Evolutionary conservation across 73 alveolate species (phyloP).

Genomic region (Paramecium pentaurelia): DNA sequence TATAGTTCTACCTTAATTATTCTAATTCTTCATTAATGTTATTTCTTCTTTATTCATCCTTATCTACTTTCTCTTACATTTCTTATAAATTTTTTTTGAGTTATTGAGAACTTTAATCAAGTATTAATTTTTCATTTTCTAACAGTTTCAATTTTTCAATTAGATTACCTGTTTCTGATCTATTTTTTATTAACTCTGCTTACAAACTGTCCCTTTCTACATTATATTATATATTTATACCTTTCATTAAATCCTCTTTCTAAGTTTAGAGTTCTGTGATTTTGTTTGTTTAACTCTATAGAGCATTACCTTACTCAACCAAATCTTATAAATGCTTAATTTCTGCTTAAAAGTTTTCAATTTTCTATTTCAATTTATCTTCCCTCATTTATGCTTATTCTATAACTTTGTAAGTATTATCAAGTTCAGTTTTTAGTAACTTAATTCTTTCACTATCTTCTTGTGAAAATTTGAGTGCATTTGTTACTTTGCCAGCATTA

Average conservation of each 20-base stretch:
- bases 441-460: conserved; percentile 87
- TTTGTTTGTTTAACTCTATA: conserved; percentile 23
- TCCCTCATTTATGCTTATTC: conserved; percentile 86
- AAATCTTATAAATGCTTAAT: conserved; percentile 61
- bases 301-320: conserved; percentile 49
- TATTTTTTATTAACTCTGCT: not conserved
- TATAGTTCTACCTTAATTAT: conserved; percentile 68
- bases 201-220: conserved; percentile 37
- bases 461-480: conserved; percentile 78
- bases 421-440: conserved; percentile 84
- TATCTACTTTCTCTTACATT: conserved; percentile 64
- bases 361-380: conserved; percentile 85
- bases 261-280: conserved; percentile 12
- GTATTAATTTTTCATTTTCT: conserved; percentile 39
- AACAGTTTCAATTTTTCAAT: conserved; percentile 28
- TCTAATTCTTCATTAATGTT: conserved; percentile 64
- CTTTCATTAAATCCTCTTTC: conserved; percentile 40
- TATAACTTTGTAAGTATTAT: conserved; percentile 83
- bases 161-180: conserved; percentile 12
- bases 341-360: conserved; percentile 80
- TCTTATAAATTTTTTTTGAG: conserved; percentile 68
- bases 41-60: conserved; percentile 57
- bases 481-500: conserved; percentile 82
- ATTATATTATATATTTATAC: not conserved
- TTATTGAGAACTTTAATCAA: conserved; percentile 23